phyloP scores from a whole-genome alignment of 345 rosid genomes.

The Linum trigynum region DNA sequence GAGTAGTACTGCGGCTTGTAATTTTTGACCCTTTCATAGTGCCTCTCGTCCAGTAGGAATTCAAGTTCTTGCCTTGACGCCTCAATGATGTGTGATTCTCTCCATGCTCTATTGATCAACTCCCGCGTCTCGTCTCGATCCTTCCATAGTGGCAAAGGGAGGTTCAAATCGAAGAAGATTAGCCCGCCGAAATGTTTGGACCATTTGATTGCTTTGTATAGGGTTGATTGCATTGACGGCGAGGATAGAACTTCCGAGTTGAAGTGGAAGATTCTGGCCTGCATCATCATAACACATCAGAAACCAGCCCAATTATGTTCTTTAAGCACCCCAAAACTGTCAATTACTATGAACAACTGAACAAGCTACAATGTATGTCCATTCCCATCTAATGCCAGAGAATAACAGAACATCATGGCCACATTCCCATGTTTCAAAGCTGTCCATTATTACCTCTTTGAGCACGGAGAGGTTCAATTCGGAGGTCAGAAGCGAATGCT shows the following conservation, averaged over 20 bases:
- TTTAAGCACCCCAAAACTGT: too few relatives aligned
- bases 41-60: conserved; percentile 73
- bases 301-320: not conserved
- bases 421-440: not conserved
- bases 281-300: conserved; percentile 20
- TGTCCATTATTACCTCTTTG: conserved; percentile 51
- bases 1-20: conserved; percentile 74
- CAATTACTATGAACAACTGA: too few relatives aligned
- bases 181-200: conserved; percentile 77
- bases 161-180: conserved; percentile 62
- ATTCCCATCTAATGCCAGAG: not conserved
- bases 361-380: not conserved
- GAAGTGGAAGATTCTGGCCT: conserved; percentile 87
- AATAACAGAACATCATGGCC: not conserved
- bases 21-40: conserved; percentile 50
- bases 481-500: conserved; percentile 57
- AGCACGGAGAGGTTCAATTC: conserved; percentile 71
- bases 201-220: conserved; percentile 53
- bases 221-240: conserved; percentile 43
- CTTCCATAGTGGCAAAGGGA: conserved; percentile 72
- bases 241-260: conserved; percentile 62
- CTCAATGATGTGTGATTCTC: conserved; percentile 63
- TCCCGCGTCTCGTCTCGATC: conserved; percentile 63
- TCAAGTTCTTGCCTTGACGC: conserved; percentile 78
- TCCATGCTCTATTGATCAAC: conserved; percentile 60